Conservation (phyloP, 768 basidiomycete genomes). For the Sistotremastrum suecicum region DNA sequence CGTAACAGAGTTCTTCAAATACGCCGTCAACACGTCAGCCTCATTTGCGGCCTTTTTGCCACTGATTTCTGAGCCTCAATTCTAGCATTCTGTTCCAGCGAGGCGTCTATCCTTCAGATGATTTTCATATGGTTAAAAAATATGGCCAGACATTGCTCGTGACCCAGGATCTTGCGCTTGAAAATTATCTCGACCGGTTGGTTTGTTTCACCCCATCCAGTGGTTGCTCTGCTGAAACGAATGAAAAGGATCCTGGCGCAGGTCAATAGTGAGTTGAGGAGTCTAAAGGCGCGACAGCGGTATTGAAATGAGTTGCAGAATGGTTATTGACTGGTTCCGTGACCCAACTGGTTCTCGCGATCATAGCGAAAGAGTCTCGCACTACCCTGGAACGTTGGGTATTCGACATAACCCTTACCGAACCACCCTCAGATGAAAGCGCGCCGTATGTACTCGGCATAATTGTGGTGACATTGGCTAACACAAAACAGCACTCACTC, state of each 20-base stretch:
- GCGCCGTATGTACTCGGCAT: conserved; percentile 31
- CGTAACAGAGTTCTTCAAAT: conserved; percentile 99
- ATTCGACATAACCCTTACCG: conserved; percentile 83
- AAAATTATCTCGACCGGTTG: conserved; percentile 83
- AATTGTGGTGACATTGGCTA: conserved; percentile 1
- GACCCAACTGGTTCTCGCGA: conserved; percentile 87
- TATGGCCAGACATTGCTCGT: conserved; percentile 94
- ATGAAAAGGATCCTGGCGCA: conserved; percentile 70
- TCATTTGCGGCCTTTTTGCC: conserved; percentile 6
- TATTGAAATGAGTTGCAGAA: conserved; percentile 30
- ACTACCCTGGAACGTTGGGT: conserved; percentile 95
- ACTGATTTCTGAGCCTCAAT: background rate
- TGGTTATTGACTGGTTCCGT: conserved; percentile 91
- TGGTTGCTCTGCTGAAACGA: background rate
- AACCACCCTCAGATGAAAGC: conserved; percentile 35
- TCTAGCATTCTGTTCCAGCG: conserved; percentile 88
- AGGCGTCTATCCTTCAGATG: conserved; percentile 93
- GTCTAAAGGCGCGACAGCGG: background rate
- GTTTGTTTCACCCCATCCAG: conserved; percentile 5
- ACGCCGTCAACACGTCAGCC: conserved; percentile 89
- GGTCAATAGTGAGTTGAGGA: conserved; percentile 60
- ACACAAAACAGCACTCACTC: conserved; percentile 27
- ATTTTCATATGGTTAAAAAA: conserved; percentile 99
- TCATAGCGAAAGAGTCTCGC: conserved; percentile 89
- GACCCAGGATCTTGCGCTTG: conserved; percentile 83